Conservation (phyloP, 371 early-diverging fungal species). For the Actinomortierella ambigua region DNA sequence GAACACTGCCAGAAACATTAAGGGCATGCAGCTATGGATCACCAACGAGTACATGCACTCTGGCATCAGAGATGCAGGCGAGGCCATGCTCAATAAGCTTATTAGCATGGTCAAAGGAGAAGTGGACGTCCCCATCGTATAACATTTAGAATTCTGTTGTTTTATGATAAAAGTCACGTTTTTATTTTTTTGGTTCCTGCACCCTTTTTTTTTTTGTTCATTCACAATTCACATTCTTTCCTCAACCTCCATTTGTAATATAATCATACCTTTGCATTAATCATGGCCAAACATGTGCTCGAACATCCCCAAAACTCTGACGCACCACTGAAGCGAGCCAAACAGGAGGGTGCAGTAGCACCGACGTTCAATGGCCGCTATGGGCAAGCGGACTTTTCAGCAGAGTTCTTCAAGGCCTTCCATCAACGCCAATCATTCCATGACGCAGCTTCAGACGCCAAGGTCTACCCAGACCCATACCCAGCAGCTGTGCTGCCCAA, state of each 20-base stretch:
- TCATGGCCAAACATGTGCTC: too few species aligned
- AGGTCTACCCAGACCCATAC: conserved; percentile 47
- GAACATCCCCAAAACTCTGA: too few species aligned
- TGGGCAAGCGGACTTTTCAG: conserved; percentile 28
- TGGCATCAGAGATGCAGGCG: conserved; percentile 61
- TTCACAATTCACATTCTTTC: too few species aligned
- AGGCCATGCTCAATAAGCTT: conserved; percentile 60
- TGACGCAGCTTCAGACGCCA: conserved; percentile 27
- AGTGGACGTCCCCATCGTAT: conserved; percentile 29
- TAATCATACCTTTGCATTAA: too few species aligned
- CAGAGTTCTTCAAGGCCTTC: conserved; percentile 33
- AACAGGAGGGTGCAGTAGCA: background rate
- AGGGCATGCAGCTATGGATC: conserved; percentile 70
- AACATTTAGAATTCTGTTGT: background rate
- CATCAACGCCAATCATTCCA: conserved; percentile 23
- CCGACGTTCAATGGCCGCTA: conserved; percentile 45
- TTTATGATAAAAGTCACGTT: too few species aligned
- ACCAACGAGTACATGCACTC: conserved; percentile 80
- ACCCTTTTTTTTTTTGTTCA: too few species aligned
- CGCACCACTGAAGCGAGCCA: too few species aligned
- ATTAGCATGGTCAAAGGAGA: conserved; percentile 66
- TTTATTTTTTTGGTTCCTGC: too few species aligned
- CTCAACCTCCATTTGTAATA: too few species aligned
- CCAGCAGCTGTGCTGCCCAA: conserved; percentile 52
- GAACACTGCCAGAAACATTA: conserved; percentile 59